phyloP scores from a whole-genome alignment of 225 moss, liverwort and hornwort genomes.

The Polytrichum formosum region DNA sequence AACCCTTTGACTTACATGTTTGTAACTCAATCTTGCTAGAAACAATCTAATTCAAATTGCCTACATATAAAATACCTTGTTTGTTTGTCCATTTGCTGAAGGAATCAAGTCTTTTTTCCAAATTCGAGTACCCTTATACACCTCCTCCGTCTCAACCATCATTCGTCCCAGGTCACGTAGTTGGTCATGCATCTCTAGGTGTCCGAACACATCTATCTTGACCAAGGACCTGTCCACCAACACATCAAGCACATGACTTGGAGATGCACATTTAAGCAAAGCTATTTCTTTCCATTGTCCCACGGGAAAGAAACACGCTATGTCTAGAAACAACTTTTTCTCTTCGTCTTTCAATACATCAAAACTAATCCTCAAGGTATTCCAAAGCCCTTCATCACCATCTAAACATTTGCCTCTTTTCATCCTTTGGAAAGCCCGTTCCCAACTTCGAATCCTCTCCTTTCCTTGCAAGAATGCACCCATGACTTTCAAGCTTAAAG shows the following conservation, averaged over 20 bases:
- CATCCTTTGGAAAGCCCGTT: neutral
- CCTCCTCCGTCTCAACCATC: too few species aligned
- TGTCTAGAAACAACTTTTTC: neutral
- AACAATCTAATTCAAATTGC: too few species aligned
- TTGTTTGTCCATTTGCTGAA: too few species aligned
- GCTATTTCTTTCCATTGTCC: neutral
- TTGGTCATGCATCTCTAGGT: neutral
- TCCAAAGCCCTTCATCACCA: neutral
- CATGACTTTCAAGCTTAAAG: conserved; percentile 7
- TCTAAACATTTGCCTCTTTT: neutral
- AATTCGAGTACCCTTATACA: too few species aligned
- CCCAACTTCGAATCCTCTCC: neutral
- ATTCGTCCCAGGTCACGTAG: too few species aligned
- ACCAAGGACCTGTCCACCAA: neutral
- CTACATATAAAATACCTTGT: too few species aligned
- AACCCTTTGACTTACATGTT: too few species aligned
- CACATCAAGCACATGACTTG: neutral
- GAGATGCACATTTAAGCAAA: neutral
- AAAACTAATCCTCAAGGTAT: neutral
- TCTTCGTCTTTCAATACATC: neutral
- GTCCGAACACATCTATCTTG: neutral
- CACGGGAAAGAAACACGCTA: neutral
- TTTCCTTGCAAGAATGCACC: neutral
- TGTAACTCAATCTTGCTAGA: too few species aligned
- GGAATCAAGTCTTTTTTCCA: too few species aligned